A percentile compares a stretch with the other conserved stretches of the same genome.
phyloP scores from a whole-genome alignment of 495 filamentous ascomycete species.

The Talaromyces adpressus region DNA sequence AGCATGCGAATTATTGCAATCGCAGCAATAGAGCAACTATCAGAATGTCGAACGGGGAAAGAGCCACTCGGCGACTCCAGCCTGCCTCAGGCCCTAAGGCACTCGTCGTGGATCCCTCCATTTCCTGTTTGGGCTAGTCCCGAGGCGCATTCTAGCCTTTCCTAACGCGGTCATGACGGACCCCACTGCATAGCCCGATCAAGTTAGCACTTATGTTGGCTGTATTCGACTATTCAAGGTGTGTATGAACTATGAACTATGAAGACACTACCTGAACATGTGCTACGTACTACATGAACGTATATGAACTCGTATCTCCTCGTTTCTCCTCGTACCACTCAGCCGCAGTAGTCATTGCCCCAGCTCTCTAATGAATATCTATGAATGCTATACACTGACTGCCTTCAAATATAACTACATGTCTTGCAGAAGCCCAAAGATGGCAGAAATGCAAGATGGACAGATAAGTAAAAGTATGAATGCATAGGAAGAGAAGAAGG shows the following conservation, averaged over 20 bases:
- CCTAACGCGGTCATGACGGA: neutral
- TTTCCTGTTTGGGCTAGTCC: neutral
- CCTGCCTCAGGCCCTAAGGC: conserved; percentile 3
- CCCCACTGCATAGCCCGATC: neutral
- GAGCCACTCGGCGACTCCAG: neutral
- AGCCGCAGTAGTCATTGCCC: neutral
- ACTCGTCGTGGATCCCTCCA: neutral
- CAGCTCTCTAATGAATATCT: neutral
- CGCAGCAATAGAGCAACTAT: neutral
- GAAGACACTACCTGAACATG: too few relatives aligned
- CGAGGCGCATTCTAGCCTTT: neutral
- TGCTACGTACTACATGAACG: neutral
- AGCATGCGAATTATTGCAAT: neutral
- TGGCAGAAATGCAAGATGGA: neutral
- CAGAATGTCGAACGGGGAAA: neutral
- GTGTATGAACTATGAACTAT: too few relatives aligned
- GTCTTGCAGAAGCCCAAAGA: neutral
- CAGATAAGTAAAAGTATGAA: neutral
- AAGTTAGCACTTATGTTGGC: neutral
- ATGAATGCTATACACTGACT: neutral
- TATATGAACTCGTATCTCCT: neutral
- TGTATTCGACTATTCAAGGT: too few relatives aligned
- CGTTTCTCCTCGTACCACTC: neutral
- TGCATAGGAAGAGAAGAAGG: neutral
- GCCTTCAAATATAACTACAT: neutral